Evolutionary conservation across 192 early-diverging fungal genomes (phyloP), one percentile per base, ranked within the genome.

Genomic region (Fimicolochytrium jonesii): DNA sequence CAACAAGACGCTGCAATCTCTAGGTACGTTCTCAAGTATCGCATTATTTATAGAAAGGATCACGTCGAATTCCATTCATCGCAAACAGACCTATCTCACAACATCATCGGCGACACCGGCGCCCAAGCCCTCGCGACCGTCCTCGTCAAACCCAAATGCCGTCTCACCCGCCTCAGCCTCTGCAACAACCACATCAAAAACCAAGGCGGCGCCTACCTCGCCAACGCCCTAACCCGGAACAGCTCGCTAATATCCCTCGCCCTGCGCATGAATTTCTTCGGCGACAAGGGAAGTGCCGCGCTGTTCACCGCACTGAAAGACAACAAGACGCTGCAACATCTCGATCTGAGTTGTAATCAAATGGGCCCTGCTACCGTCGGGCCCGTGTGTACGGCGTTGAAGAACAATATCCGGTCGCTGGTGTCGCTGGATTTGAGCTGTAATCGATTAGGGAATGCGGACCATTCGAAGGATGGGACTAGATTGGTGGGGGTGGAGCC

Each of bases 1-100:
- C 11, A 79, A 76, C 37, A 53, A 30, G 22, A 68, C 71, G 13
- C 25, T 82, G 15, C 43, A 65, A 26, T 30, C 35, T 32, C 58
- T 79, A 0, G 77, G 77, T 78, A 60, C 41, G 31, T 31, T 25
- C 25, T 15, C 10, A 35, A 2, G 34, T n/a, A 43, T 15, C 4
- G 18, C 34, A 6, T 36, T 17, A 34, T n/a, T 33, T 1, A 4
- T 20, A 11, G 53, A 56, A 6, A 42, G 23, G n/a, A n/a, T n/a
- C n/a, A n/a, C n/a, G n/a, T n/a, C n/a, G n/a, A n/a, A n/a, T n/a
- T n/a, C n/a, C n/a, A n/a, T n/a, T n/a, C n/a, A n/a, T n/a, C n/a
- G n/a, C n/a, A n/a, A n/a, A n/a, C 58, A 76, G 79, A 82, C 58
- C 48, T 82, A 2, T 78, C 72, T 3, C 74, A 82, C 46, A 82